A percentile compares a stretch with the other conserved stretches of the same genome.
Evolutionary conservation across 345 rosid species (phyloP).

Genomic region (Acer negundo): DNA sequence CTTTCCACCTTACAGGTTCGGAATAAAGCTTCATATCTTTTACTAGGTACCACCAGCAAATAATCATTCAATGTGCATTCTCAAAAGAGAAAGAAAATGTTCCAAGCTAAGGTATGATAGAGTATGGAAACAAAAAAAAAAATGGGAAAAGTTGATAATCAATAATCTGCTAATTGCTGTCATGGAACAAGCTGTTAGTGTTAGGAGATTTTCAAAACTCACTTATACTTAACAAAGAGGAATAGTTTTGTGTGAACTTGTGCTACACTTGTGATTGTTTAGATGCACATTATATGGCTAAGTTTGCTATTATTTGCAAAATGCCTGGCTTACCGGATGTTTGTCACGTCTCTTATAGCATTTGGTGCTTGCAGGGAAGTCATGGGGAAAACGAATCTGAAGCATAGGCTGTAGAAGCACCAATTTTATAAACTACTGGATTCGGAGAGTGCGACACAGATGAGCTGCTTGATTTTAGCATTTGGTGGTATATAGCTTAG

Average conservation of each 20-base stretch:
- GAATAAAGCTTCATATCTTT: slow-evolving; percentile 64
- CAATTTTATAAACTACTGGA: background rate
- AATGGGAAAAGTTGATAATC: background rate
- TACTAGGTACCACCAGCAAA: slow-evolving; percentile 39
- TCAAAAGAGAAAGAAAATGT: too few species aligned
- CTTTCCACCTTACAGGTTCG: slow-evolving; percentile 55
- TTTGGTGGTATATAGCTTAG: background rate
- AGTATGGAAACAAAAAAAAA: background rate
- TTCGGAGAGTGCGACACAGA: background rate
- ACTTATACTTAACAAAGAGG: background rate
- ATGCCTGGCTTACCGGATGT: background rate
- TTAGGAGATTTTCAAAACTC: background rate
- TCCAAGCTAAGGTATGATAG: background rate
- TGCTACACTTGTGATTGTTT: background rate
- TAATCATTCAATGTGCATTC: slow-evolving; percentile 11
- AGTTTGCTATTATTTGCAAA: background rate
- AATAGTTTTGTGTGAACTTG: too few species aligned
- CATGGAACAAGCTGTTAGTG: too few species aligned
- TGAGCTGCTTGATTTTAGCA: background rate
- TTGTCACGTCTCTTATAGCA: background rate
- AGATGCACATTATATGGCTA: background rate
- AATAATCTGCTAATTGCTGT: background rate
- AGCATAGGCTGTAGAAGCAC: too few species aligned
- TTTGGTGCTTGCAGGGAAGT: background rate
- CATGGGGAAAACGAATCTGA: too few species aligned